phyloP scores from a whole-genome alignment of 352 stramenopile genomes.

The Phytophthora parvispora region DNA sequence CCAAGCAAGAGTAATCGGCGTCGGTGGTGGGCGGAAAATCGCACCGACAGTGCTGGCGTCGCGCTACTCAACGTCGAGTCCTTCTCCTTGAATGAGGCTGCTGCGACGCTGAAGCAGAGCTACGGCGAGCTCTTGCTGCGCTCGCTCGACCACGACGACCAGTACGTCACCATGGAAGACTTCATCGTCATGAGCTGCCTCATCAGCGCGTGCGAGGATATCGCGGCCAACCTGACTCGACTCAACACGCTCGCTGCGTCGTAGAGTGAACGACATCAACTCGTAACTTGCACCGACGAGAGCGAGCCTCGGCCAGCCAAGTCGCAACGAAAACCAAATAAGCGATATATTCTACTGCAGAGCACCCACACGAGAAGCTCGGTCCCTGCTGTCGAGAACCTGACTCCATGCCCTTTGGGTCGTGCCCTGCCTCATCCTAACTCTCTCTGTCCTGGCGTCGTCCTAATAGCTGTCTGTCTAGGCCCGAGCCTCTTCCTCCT shows the following conservation, averaged over 20 bases:
- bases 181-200: slow-evolving; percentile 80
- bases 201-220: slow-evolving; percentile 62
- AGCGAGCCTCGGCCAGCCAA: no score
- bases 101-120: slow-evolving; percentile 50
- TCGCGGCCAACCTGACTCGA: slow-evolving; percentile 55
- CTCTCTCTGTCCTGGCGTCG: no score
- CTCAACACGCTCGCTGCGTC: slow-evolving; percentile 65
- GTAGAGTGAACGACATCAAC: no score
- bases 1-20: not conserved
- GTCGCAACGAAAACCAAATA: slow-evolving; percentile 3
- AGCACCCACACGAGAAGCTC: no score
- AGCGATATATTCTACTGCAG: slow-evolving; percentile 27
- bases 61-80: slow-evolving; percentile 66
- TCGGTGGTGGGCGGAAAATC: slow-evolving; percentile 20
- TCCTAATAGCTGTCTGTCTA: no score
- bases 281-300: no score
- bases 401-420: no score
- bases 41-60: slow-evolving; percentile 29
- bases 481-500: slow-evolving; percentile 10
- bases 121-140: slow-evolving; percentile 60
- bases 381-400: not conserved
- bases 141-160: slow-evolving; percentile 29
- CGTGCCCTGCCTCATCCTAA: slow-evolving; percentile 6
- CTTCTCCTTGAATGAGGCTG: slow-evolving; percentile 63
- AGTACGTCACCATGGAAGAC: slow-evolving; percentile 61